Conservation (phyloP, 441 rosid species). For the Syzygium syzygioides region DNA sequence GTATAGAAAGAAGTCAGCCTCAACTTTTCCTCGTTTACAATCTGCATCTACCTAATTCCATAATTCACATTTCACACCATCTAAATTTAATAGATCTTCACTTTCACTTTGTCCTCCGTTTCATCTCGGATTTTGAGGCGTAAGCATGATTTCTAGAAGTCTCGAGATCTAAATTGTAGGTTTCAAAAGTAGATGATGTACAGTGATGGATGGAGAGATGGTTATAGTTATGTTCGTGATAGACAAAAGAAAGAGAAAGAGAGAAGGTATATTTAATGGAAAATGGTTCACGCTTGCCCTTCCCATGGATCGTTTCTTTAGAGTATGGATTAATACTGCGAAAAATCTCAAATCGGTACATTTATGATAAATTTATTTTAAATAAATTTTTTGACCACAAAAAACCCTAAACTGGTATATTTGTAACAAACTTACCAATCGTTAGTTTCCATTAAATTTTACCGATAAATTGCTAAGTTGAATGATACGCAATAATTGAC, state of each 20-base stretch:
- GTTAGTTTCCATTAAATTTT: no score
- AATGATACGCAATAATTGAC: no score
- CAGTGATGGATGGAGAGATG: not conserved
- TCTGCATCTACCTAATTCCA: not conserved
- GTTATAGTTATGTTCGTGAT: not conserved
- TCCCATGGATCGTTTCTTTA: not conserved
- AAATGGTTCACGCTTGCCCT: not conserved
- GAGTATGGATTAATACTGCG: not conserved
- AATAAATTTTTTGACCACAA: no score
- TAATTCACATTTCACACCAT: not conserved
- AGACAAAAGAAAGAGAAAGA: not conserved
- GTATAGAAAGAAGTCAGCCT: not conserved
- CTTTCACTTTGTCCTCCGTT: not conserved
- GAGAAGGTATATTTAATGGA: not conserved
- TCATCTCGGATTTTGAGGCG: not conserved
- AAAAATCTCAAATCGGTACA: no score
- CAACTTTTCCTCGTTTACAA: not conserved
- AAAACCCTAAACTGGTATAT: no score
- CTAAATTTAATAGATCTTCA: not conserved
- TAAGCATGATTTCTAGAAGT: not conserved
- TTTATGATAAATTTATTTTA: no score
- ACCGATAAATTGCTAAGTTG: no score
- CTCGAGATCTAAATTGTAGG: not conserved
- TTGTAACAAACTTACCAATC: no score
- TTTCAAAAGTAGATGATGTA: not conserved